A percentile compares a stretch with the other conserved stretches of the same genome.
These are phyloP conservation scores for Tephrocybe sp. DNA, from an alignment of 768 basidiomycete genomes.

Conservation along the genomic window DNA sequence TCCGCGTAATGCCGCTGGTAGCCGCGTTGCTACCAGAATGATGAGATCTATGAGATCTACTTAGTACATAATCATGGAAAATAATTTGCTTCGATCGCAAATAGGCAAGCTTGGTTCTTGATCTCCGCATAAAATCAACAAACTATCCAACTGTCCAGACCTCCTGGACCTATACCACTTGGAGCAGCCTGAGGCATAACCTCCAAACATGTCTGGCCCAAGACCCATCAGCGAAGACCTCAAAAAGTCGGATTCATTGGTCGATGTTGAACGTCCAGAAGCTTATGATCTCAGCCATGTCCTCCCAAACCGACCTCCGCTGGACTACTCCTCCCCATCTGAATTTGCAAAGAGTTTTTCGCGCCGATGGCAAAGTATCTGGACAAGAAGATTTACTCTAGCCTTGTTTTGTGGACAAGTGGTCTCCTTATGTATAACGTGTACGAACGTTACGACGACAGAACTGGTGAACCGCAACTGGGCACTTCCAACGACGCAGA, in stretches of 20 bases:
- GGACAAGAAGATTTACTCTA: slow-evolving; percentile 72
- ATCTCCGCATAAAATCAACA: too few species aligned
- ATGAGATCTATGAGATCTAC: too few species aligned
- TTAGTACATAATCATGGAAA: too few species aligned
- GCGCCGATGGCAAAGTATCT: slow-evolving; percentile 67
- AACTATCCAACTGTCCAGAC: too few species aligned
- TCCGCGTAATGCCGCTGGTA: too few species aligned
- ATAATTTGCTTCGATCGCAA: too few species aligned
- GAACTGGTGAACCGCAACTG: slow-evolving; percentile 70
- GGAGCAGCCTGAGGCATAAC: neutral
- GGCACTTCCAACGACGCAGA: slow-evolving; percentile 78
- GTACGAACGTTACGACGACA: slow-evolving; percentile 84
- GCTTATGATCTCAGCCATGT: slow-evolving; percentile 5
- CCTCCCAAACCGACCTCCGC: slow-evolving; percentile 46
- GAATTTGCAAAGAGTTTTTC: slow-evolving; percentile 54
- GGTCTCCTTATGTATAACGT: slow-evolving; percentile 85
- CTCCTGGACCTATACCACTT: too few species aligned
- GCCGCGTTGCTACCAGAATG: too few species aligned
- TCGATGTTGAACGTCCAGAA: slow-evolving; percentile 10
- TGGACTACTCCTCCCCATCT: slow-evolving; percentile 58
- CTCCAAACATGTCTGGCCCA: slow-evolving; percentile 8
- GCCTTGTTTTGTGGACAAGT: slow-evolving; percentile 77
- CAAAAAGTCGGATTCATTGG: slow-evolving; percentile 14
- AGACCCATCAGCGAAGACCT: slow-evolving; percentile 4
- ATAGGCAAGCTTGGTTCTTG: too few species aligned